Base-by-base conservation (phyloP, 345 rosid genomes). In the Gossypium bickii region DNA sequence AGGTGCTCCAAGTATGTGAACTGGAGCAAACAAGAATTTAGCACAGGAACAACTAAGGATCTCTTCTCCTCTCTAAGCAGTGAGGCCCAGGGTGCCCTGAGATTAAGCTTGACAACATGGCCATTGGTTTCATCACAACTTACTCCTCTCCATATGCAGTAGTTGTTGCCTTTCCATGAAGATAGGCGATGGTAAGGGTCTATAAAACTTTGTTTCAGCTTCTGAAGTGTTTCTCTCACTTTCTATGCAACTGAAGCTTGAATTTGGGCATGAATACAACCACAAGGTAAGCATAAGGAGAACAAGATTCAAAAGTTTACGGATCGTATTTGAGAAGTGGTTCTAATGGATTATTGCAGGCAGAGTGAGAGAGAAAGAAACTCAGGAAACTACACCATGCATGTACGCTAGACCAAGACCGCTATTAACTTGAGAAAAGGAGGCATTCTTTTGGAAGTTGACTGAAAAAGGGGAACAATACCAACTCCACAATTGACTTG, bases 111-210 rank as follows among this genome's bases (percentile, higher is more conserved):
- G 56, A 47, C 56, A 47, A 67, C 56, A 22, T 67, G 71, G 15
- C 55, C 34, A 48, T 20, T 66, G 4, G 3, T 43, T 43, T 44
- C 49, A 12, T 47, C 56, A 13, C 71, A 67, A 25, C 57, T 24
- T 20, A 67, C 17, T 67, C 71, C 71, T 22, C 18, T 47, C 71
- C 71, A 67, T 10, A 11, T 4, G 9, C 71, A 67, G 7, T 57
- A 67, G 29, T 67, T 24, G 24, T 20, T 5, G 41, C 71, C 56
- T 22, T 67, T 67, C 71, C 71, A 67, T 45, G 71, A 67, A 47
- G 71, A 67, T 24, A 47, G 53, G 53, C 18, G 12, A 16, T 34
- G 45, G 45, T 5, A 29, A 29, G 67, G 67, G 17, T 62, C 45
- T 29, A 8, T 3, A 13, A 62, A 15, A 34, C 45, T 62, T 29